Base-by-base conservation (phyloP, 1,139 yeast genomes). In the Kodamaea plutei region DNA sequence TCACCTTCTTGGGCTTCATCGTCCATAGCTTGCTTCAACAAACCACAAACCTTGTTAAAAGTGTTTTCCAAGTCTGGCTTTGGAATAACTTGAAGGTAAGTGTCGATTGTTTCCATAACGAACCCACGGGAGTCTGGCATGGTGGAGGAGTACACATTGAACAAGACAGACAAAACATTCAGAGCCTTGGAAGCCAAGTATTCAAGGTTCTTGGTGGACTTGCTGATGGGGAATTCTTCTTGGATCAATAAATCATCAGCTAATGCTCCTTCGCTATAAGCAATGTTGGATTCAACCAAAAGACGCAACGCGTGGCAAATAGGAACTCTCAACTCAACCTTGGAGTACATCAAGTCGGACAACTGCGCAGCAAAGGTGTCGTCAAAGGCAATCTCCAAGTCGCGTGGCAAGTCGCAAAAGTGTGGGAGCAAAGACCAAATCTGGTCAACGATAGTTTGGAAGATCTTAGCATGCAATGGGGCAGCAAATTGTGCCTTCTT, bases 351-450 rank as follows among this genome's bases (percentile, higher is more conserved):
- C 35, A 79, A 56, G 32, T 80, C 79, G n/a, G 95, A 73, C 35
- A 93, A 64, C 28, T 70, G 61, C 32, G 89, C 76, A 5, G 96
- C 96, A 61, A 88, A 85, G 12, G 70, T 70, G 50, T 81, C 85
- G 36, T 76, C 76, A 50, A 89, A 87, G 0, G 84, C 66, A 5
- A 50, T 50, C 17, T 53, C 56, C 41, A 88, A 63, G 57, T 93
- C 98, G 23, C 64, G 67, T 21, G 97, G 96, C 47, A 89, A 69
- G 52, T 84, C 93, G 52, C 94, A 83, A 57, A 88, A 91, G 44
- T 79, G 83, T 10, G 98, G 96, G 38, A 91, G 64, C 39, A 89
- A 68, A 2, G 95, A 79, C 96, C 97, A 89, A 29, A 88, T 69
- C 65, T 91, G 99, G 52, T 85, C 95, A 28, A 84, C 64, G 32